Evolutionary conservation across 352 stramenopile species (phyloP), one percentile per base, ranked within the genome.

Genomic region (Peronospora tabacina): DNA sequence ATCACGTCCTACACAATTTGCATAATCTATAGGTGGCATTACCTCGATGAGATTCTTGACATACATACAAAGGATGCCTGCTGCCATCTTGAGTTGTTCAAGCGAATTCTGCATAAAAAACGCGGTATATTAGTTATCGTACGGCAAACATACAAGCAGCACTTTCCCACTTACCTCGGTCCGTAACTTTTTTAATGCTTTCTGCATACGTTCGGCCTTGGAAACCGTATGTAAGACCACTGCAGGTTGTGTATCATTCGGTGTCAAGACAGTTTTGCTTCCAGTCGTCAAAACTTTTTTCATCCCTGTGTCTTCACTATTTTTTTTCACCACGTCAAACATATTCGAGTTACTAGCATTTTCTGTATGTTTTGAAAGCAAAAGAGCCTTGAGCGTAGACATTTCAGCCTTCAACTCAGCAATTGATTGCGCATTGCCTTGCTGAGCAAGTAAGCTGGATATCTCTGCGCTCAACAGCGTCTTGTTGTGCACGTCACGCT

Each of bases 21-120:
- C 8, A 7, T 28, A 43, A 5, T 17, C 41, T 15, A 44, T 22
- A 28, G 7, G 2, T 34, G 15, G 3, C 15, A 54, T 44, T 72
- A 87, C 78, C 68, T 90, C 80, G 15, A 87, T 64, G 11, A 91
- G 55, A 51, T 91, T 91, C 68, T 87, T 89, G 49, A 88, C 77
- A 66, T 91, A 91, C 80, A 91, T 91, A 49, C 75, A 78, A 16
- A 91, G 66, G 51, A 91, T 85, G 2, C 74, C 70, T 8, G 72
- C 66, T 46, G 73, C 77, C 17, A 83, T 41, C 38, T 87, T 81
- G 5, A 91, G 58, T 52, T 85, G 66, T 29, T 89, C 80, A 19
- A 77, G 42, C 13, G 75, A 71, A 28, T 91, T 91, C 80, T 91
- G 44, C 19, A 47, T 29, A 35, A 11, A 35, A 55, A 32, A n/a